These are phyloP conservation scores for Ustilago loliicola DNA, from an alignment of 1,284 basidiomycete genomes.

Conservation along the genomic window DNA sequence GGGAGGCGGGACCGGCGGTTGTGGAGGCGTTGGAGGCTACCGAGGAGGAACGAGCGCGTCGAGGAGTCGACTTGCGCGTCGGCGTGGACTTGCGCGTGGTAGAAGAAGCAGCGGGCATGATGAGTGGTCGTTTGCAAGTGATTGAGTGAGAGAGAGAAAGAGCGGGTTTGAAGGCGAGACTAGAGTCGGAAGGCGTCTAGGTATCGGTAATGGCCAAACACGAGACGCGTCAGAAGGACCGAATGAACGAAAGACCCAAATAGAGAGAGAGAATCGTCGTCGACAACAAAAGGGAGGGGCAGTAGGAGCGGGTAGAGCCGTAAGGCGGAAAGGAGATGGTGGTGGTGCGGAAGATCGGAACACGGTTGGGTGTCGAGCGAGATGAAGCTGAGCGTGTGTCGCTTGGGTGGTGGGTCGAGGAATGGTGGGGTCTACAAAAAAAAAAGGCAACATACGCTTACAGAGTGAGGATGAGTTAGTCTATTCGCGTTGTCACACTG, in stretches of 20 bases:
- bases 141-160: background rate
- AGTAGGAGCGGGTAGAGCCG: background rate
- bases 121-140: background rate
- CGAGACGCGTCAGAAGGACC: constrained; percentile 21
- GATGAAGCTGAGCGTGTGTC: too few species aligned
- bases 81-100: constrained; percentile 47
- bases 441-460: constrained; percentile 4
- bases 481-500: constrained; percentile 26
- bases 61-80: constrained; percentile 61
- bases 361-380: background rate
- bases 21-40: constrained; percentile 62
- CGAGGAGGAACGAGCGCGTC: constrained; percentile 63
- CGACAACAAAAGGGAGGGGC: background rate
- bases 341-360: background rate
- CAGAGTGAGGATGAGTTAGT: background rate
- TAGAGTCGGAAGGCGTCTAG: background rate
- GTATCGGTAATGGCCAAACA: background rate
- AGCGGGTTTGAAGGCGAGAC: constrained; percentile 6
- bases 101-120: constrained; percentile 48
- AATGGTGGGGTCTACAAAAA: constrained; percentile 12
- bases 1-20: constrained; percentile 38
- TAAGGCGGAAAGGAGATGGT: constrained; percentile 17
- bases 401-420: too few species aligned
- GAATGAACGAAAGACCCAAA: background rate
- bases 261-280: background rate